These are phyloP conservation scores for Abelmoschus esculentus DNA, from an alignment of 345 rosid species.

Conservation along the genomic window DNA sequence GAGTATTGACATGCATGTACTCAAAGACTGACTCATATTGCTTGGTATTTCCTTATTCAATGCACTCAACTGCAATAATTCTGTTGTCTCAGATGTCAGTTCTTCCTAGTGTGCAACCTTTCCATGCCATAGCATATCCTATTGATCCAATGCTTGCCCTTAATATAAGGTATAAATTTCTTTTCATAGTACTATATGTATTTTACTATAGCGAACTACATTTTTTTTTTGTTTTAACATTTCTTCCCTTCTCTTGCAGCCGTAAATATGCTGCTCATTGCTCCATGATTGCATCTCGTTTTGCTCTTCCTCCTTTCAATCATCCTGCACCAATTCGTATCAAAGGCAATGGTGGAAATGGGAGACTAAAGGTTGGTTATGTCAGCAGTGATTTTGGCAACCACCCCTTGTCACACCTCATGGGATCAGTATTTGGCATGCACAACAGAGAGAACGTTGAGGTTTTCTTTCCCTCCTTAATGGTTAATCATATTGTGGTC, in stretches of 20 bases:
- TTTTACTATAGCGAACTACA: background rate
- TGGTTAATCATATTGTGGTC: background rate
- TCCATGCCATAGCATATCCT: slow-evolving; percentile 99
- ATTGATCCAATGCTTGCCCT: slow-evolving; percentile 94
- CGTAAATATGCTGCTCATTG: slow-evolving; percentile 96
- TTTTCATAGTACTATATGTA: background rate
- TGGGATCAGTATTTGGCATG: slow-evolving; percentile 99
- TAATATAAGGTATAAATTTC: slow-evolving; percentile 68
- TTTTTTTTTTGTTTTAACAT: slow-evolving; percentile 9
- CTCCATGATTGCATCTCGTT: slow-evolving; percentile 82
- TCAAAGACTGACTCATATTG: background rate
- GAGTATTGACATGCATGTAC: slow-evolving; percentile 11
- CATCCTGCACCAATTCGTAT: slow-evolving; percentile 61
- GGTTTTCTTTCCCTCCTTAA: slow-evolving; percentile 27
- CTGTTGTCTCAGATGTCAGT: slow-evolving; percentile 58
- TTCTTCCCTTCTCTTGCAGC: slow-evolving; percentile 33
- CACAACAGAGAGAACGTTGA: slow-evolving; percentile 80
- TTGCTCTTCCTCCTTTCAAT: slow-evolving; percentile 63
- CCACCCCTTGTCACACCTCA: slow-evolving; percentile 95
- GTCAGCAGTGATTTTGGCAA: slow-evolving; percentile 99
- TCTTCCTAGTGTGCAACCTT: slow-evolving; percentile 97
- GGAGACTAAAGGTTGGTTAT: slow-evolving; percentile 81
- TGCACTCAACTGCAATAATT: slow-evolving; percentile 2
- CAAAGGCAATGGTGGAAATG: slow-evolving; percentile 50
- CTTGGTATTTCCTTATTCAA: background rate